Conservation (phyloP, 768 basidiomycete genomes). For the Termitomyces sp. region DNA sequence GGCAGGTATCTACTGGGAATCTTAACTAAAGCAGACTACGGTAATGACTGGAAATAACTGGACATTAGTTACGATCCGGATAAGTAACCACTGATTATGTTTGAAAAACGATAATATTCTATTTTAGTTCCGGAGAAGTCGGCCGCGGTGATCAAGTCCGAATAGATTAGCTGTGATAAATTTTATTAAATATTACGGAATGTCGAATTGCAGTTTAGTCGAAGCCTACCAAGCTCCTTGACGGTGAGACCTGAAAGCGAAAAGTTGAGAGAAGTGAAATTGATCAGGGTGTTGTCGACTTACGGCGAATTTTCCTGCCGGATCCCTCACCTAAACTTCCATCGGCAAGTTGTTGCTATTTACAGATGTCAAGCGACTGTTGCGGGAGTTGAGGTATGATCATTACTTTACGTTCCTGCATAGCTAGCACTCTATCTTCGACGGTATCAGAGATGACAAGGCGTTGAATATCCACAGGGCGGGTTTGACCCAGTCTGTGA, state of each 20-base stretch:
- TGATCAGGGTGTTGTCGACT: slow-evolving; percentile 17
- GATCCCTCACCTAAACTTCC: slow-evolving; percentile 57
- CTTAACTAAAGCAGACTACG: too few species aligned
- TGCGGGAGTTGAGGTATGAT: not conserved
- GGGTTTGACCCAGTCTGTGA: slow-evolving; percentile 51
- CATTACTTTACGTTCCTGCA: slow-evolving; percentile 55
- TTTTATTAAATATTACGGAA: not conserved
- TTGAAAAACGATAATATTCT: not conserved
- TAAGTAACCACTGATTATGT: not conserved
- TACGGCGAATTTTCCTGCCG: slow-evolving; percentile 51
- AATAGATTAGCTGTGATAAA: slow-evolving; percentile 32
- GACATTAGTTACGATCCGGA: not conserved
- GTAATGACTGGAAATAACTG: too few species aligned
- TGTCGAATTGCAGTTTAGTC: not conserved
- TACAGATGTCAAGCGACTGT: not conserved
- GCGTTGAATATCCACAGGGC: slow-evolving; percentile 45
- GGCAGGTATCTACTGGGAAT: too few species aligned
- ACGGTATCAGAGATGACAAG: slow-evolving; percentile 56
- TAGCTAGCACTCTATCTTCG: slow-evolving; percentile 62
- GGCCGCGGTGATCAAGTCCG: slow-evolving; percentile 33
- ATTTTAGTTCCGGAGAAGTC: slow-evolving; percentile 14
- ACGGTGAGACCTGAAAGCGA: slow-evolving; percentile 34
- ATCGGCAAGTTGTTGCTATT: slow-evolving; percentile 49
- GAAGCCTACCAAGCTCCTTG: slow-evolving; percentile 37
- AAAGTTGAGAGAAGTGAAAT: not conserved